Conservation (phyloP, 306 rosid genomes). For the Malus orientalis region DNA sequence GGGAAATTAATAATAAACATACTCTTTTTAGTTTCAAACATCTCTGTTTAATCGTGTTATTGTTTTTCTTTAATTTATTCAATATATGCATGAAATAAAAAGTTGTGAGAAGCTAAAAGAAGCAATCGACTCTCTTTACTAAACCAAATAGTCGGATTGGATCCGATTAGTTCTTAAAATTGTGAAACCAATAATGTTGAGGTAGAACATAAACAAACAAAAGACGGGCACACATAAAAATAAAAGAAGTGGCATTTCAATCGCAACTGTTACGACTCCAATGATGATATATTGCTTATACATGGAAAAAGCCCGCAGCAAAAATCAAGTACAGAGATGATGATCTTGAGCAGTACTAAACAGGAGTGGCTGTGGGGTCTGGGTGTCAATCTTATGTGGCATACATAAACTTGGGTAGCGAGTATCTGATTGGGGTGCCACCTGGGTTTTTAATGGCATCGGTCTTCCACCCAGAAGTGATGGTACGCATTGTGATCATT, state of each 20-base stretch:
- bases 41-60: no score
- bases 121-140: background rate
- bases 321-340: background rate
- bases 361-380: slow-evolving; percentile 84
- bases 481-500: slow-evolving; percentile 28
- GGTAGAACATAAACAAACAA: background rate
- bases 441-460: slow-evolving; percentile 67
- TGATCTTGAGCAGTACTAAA: background rate
- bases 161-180: background rate
- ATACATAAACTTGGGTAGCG: slow-evolving; percentile 75
- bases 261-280: background rate
- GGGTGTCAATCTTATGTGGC: slow-evolving; percentile 91
- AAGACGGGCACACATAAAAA: background rate
- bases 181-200: background rate
- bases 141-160: background rate
- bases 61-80: no score
- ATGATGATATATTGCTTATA: background rate
- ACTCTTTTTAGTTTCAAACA: no score
- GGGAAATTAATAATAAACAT: no score
- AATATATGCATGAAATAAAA: no score
- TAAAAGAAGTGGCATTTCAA: background rate
- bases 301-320: background rate
- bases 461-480: slow-evolving; percentile 57
- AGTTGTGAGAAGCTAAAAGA: no score
- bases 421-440: slow-evolving; percentile 70